Percentiles rank a stretch among this genome's conserved stretches.
Evolutionary conservation across 805 yeast species (phyloP).

Genomic region (Kazachstania viticola): DNA sequence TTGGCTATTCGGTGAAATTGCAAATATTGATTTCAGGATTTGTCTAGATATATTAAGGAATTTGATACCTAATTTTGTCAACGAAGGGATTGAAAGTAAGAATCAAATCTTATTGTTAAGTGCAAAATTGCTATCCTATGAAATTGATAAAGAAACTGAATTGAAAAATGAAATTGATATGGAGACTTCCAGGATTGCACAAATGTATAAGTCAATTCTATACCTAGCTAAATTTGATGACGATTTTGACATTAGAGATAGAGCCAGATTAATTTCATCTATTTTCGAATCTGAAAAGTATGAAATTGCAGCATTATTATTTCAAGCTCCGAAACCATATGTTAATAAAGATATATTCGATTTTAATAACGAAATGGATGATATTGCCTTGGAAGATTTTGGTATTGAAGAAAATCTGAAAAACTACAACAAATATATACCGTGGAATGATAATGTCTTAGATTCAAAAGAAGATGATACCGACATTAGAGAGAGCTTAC

Average conservation of each 20-base stretch:
- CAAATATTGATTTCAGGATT: slow-evolving; percentile 33
- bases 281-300: slow-evolving; percentile 41
- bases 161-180: slow-evolving; percentile 23
- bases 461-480: slow-evolving; percentile 5
- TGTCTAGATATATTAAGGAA: slow-evolving; percentile 70
- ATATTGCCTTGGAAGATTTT: not conserved
- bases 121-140: slow-evolving; percentile 55
- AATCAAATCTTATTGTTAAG: slow-evolving; percentile 62
- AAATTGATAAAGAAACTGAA: slow-evolving; percentile 30
- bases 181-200: slow-evolving; percentile 27
- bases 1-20: slow-evolving; percentile 86
- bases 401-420: slow-evolving; percentile 1
- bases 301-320: slow-evolving; percentile 54
- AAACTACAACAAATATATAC: slow-evolving; percentile 5
- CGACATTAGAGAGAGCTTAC: slow-evolving; percentile 29
- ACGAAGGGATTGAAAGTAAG: slow-evolving; percentile 48
- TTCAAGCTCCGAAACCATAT: slow-evolving; percentile 65
- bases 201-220: slow-evolving; percentile 50
- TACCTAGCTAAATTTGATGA: slow-evolving; percentile 64
- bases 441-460: slow-evolving; percentile 10
- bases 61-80: slow-evolving; percentile 40
- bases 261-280: slow-evolving; percentile 63
- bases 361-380: not conserved
- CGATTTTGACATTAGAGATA: slow-evolving; percentile 68
- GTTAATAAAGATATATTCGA: not conserved